phyloP scores from a whole-genome alignment of 2,329 filamentous ascomycete species.

The Epichloe bromicola region DNA sequence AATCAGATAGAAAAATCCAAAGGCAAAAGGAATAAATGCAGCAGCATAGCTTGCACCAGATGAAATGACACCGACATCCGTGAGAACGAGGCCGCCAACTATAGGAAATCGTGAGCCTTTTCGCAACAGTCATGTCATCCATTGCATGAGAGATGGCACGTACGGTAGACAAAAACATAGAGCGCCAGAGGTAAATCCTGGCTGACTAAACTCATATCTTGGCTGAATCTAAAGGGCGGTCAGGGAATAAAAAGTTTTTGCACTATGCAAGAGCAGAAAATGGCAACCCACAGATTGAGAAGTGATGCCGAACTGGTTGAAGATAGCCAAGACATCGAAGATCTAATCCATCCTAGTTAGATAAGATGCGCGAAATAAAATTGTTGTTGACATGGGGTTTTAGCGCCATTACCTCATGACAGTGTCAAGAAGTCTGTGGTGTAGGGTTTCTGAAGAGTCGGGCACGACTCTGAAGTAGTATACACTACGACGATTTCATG shows the following conservation, averaged over 20 bases:
- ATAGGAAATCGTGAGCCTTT: background rate
- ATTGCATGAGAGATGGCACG: background rate
- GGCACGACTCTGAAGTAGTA: background rate
- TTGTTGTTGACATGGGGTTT: background rate
- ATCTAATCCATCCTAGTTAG: background rate
- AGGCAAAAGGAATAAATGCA: slow-evolving; percentile 32
- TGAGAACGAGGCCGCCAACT: background rate
- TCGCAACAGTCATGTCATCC: too few species aligned
- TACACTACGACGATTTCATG: background rate
- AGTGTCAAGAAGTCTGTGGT: background rate
- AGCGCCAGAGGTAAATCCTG: slow-evolving; percentile 5
- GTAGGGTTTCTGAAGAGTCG: background rate
- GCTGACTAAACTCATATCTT: slow-evolving; percentile 7
- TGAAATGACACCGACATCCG: slow-evolving; percentile 24
- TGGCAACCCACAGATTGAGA: background rate
- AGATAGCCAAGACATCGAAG: background rate
- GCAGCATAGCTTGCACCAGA: slow-evolving; percentile 27
- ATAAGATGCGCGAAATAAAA: background rate
- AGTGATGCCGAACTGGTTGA: background rate
- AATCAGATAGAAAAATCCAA: slow-evolving; percentile 14
- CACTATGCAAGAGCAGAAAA: background rate
- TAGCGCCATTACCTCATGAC: background rate
- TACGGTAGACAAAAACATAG: slow-evolving; percentile 2
- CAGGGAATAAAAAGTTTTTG: background rate
- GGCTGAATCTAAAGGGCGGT: slow-evolving; percentile 5